phyloP scores from a whole-genome alignment of 2,329 filamentous ascomycete species.

The Helotiales sp. region DNA sequence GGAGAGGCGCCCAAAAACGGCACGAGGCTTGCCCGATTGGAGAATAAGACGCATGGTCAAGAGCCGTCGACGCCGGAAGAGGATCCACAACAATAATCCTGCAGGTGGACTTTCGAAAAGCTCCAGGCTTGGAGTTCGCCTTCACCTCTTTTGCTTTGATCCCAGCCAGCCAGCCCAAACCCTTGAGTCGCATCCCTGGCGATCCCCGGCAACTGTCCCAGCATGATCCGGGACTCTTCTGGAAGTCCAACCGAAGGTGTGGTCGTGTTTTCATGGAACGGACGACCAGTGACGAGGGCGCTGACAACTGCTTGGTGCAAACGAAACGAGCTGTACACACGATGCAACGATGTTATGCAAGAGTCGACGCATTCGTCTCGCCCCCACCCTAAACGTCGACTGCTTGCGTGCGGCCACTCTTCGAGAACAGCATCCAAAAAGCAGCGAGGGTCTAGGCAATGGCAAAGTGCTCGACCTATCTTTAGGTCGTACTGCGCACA shows the following conservation, averaged over 20 bases:
- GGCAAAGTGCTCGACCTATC: conserved; percentile 7
- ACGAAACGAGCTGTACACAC: neutral
- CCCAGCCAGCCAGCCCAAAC: neutral
- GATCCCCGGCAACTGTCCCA: conserved; percentile 7
- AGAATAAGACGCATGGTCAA: neutral
- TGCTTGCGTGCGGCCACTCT: neutral
- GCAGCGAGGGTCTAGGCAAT: conserved; percentile 5
- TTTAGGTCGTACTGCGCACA: conserved; percentile 12
- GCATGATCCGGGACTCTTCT: conserved; percentile 5
- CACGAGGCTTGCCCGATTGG: conserved; percentile 7
- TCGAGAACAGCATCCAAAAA: conserved; percentile 5
- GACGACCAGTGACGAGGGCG: no score
- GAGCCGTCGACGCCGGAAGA: neutral
- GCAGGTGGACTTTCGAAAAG: no score
- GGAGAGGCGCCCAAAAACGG: neutral
- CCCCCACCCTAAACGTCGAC: neutral
- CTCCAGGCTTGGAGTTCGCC: neutral
- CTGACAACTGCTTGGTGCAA: neutral
- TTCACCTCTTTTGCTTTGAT: neutral
- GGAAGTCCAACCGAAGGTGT: conserved; percentile 3
- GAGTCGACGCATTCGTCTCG: neutral
- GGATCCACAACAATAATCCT: no score
- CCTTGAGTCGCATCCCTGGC: neutral
- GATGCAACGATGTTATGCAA: neutral
- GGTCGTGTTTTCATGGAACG: neutral